Percentiles rank a stretch among this genome's conserved stretches.
phyloP scores from a whole-genome alignment of 306 rosid genomes.

The Vigna trinervia region DNA sequence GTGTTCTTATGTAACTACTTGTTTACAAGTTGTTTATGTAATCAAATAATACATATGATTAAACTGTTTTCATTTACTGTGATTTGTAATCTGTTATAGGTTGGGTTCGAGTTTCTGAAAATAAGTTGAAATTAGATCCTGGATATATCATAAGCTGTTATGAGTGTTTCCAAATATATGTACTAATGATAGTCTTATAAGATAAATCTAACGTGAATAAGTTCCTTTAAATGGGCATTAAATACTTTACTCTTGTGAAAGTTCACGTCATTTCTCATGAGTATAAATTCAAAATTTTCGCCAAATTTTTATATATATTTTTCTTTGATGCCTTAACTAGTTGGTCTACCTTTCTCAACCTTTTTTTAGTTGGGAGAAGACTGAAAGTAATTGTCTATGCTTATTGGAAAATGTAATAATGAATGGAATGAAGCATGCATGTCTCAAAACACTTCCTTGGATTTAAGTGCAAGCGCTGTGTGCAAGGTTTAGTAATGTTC shows the following conservation, averaged over 20 bases:
- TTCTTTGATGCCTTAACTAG: neutral
- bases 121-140: neutral
- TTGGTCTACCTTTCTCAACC: neutral
- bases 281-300: neutral
- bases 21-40: neutral
- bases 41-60: neutral
- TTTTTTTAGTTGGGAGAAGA: neutral
- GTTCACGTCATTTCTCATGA: neutral
- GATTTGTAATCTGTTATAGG: too few species aligned
- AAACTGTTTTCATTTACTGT: too few species aligned
- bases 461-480: neutral
- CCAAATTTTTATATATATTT: neutral
- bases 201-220: neutral
- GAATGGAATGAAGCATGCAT: neutral
- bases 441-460: neutral
- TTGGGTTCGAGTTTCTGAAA: neutral
- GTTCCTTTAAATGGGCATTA: neutral
- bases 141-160: neutral
- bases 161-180: too few species aligned
- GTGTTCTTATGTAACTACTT: neutral
- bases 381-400: neutral
- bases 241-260: neutral
- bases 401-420: conserved; percentile 9
- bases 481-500: too few species aligned
- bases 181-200: too few species aligned